These are phyloP conservation scores for Silene latifolia DNA, from an alignment of 148 eudicot species.

Conservation along the genomic window DNA sequence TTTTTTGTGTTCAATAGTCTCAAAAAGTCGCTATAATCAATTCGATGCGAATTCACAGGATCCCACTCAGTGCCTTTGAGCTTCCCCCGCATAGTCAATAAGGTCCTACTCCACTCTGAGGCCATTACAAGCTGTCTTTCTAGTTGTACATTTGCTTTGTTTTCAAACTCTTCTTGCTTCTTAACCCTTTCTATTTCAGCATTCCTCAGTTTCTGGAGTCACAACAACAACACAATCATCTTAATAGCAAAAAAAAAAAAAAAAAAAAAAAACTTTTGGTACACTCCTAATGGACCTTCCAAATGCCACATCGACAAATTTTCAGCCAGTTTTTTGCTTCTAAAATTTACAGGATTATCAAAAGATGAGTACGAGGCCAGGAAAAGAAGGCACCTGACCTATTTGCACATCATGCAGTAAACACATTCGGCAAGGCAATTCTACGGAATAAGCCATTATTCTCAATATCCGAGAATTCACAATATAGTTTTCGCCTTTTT, in stretches of 20 bases:
- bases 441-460: background rate
- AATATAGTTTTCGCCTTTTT: background rate
- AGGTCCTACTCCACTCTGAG: slow-evolving; percentile 86
- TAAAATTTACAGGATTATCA: background rate
- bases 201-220: slow-evolving; percentile 65
- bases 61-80: slow-evolving; percentile 92
- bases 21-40: slow-evolving; percentile 78
- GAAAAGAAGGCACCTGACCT: background rate
- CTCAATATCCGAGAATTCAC: background rate
- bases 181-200: slow-evolving; percentile 64
- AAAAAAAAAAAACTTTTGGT: background rate
- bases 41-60: slow-evolving; percentile 68
- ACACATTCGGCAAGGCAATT: background rate
- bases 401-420: background rate
- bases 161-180: slow-evolving; percentile 76
- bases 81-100: slow-evolving; percentile 69
- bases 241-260: slow-evolving; percentile 4
- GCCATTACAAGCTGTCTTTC: slow-evolving; percentile 95
- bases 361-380: background rate
- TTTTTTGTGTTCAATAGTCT: slow-evolving; percentile 67
- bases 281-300: slow-evolving; percentile 2
- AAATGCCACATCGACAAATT: background rate
- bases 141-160: slow-evolving; percentile 72
- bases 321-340: background rate
- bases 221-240: slow-evolving; percentile 1